Percentiles rank a stretch among this genome's conserved stretches.
Conservation (phyloP, 805 yeast species). For the Saccharomycopsis microspora region DNA sequence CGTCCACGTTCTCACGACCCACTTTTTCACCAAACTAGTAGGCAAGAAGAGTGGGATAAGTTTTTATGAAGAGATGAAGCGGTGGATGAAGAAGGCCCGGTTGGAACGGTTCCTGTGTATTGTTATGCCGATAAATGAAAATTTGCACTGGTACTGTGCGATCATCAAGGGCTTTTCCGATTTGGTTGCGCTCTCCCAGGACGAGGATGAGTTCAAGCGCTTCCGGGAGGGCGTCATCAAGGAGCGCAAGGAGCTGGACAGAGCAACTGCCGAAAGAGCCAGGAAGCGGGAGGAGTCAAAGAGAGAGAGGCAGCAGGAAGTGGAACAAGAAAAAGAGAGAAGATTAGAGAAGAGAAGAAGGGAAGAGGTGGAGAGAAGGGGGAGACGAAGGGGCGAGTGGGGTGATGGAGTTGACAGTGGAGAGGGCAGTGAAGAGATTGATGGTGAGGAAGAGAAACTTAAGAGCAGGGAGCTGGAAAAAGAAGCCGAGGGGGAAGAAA, state of each 20-base stretch:
- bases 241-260: conserved; percentile 14
- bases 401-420: neutral
- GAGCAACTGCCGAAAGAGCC: conserved; percentile 6
- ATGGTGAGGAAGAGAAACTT: neutral
- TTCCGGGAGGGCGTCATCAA: neutral
- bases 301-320: neutral
- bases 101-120: conserved; percentile 46
- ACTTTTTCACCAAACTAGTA: conserved; percentile 61
- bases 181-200: conserved; percentile 9
- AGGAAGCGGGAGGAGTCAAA: neutral
- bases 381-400: conserved; percentile 6
- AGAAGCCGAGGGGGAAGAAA: neutral
- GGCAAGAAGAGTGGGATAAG: conserved; percentile 15
- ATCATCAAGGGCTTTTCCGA: conserved; percentile 47
- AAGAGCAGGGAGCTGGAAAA: neutral
- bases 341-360: neutral
- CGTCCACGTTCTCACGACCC: conserved; percentile 56
- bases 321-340: conserved; percentile 1
- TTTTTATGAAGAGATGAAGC: conserved; percentile 52
- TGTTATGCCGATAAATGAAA: conserved; percentile 73
- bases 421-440: neutral
- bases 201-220: neutral
- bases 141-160: conserved; percentile 81
- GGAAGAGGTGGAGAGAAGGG: neutral
- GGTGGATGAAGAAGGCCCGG: conserved; percentile 72